Base-by-base conservation (phyloP, 2,329 filamentous ascomycete species). In the Alternaria conjuncta region DNA sequence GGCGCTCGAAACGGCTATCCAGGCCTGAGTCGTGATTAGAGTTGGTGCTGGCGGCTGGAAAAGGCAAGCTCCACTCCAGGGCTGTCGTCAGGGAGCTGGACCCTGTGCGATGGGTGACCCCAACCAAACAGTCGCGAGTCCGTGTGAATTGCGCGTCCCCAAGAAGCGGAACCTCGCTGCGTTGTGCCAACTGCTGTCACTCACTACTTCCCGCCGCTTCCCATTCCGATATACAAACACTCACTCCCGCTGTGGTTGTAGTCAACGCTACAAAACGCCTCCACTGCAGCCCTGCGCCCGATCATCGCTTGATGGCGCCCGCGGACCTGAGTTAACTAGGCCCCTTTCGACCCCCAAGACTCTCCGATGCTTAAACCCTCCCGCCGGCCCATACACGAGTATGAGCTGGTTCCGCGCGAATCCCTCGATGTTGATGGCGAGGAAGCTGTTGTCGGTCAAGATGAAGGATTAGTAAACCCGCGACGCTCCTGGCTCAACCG, bases 321-420 rank as follows among this genome's bases (percentile, higher is more conserved):
- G 36, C 36, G 62, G 28, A 18, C 50, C 55, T 50, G 49, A 55
- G 30, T 41, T 51, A 49, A 41, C 54, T 58, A 58, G 55, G 60
- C 60, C 60, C 63, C 60, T 55, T 62, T 50, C 55, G 56, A 36
- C 30, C 61, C n/a, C 45, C 44, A 55, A 55, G 49, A 43, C 26
- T 28, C 45, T 43, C 64, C 62, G 51, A 74, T 74, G 71, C 67
- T 64, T n/a, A 64, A 59, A 25, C 49, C 64, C 43, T 60, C 54
- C 26, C 73, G 68, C 53, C 71, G 65, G 23, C 51, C 69, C 45
- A 50, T 68, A 43, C 74, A 76, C 68, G 62, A 74, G 53, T 79
- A 79, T 68, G 75, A 78, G 70, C 77, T 71, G 18, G 66, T 79
- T 13, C 76, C 76, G 32, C 74, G 75, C 49, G 64, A 70, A 41